A percentile compares a stretch with the other conserved stretches of the same genome.
These are phyloP conservation scores for Aspergillus nidulans DNA, from an alignment of 495 filamentous ascomycete species.

Conservation along the genomic window DNA sequence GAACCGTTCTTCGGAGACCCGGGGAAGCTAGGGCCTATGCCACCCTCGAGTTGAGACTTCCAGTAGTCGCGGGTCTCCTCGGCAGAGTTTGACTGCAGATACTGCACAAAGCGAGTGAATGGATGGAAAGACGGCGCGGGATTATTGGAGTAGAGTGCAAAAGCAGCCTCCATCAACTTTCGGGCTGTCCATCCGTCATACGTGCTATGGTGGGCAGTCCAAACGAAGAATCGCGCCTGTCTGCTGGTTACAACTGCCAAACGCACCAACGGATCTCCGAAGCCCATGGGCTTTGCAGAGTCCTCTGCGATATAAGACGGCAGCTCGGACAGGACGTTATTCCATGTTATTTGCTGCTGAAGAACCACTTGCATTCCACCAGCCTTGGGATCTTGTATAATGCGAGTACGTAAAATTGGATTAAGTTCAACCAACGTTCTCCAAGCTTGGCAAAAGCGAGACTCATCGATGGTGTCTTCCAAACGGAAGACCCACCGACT, in stretches of 20 bases:
- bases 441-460: conserved; percentile 40
- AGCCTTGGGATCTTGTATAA: conserved; percentile 21
- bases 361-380: conserved; percentile 42
- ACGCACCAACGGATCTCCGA: conserved; percentile 15
- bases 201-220: conserved; percentile 56
- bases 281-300: background rate
- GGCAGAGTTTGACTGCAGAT: conserved; percentile 13
- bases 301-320: conserved; percentile 11
- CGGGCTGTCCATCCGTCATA: conserved; percentile 59
- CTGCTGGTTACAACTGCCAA: conserved; percentile 33
- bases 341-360: conserved; percentile 30
- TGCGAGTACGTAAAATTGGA: conserved; percentile 33
- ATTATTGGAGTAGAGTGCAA: background rate
- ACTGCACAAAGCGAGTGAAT: conserved; percentile 18
- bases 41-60: background rate
- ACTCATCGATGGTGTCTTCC: conserved; percentile 24
- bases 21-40: conserved; percentile 10
- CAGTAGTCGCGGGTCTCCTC: conserved; percentile 10
- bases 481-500: conserved; percentile 32
- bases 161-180: conserved; percentile 10
- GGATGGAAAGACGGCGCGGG: conserved; percentile 1
- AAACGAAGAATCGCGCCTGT: conserved; percentile 33
- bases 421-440: conserved; percentile 22
- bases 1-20: conserved; percentile 1
- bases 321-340: conserved; percentile 12